A percentile compares a stretch with the other conserved stretches of the same genome.
These are phyloP conservation scores for Plectosphaerella sp. DNA, from an alignment of 2,329 filamentous ascomycete genomes.

Conservation along the genomic window DNA sequence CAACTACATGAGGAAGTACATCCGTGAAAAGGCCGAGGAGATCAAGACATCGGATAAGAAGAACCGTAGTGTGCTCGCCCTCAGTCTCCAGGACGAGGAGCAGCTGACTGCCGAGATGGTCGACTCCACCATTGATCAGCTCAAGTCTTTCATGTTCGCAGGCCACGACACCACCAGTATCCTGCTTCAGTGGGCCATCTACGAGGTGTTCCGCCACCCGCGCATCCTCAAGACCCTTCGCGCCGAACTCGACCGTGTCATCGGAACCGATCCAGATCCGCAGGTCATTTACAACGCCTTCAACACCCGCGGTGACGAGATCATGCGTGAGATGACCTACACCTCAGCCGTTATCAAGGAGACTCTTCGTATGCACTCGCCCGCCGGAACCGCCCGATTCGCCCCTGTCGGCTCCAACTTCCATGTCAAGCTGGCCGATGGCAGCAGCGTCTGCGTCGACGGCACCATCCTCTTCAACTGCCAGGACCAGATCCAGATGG, in stretches of 20 bases:
- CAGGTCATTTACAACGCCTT: constrained; percentile 18
- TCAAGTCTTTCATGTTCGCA: constrained; percentile 34
- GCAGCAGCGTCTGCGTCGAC: constrained; percentile 23
- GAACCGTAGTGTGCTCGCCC: constrained; percentile 25
- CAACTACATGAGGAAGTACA: constrained; percentile 15
- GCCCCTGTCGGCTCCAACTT: constrained; percentile 19
- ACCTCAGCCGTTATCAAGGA: constrained; percentile 33
- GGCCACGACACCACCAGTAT: constrained; percentile 36
- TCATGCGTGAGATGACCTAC: constrained; percentile 27
- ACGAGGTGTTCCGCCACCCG: constrained; percentile 28
- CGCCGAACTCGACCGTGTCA: constrained; percentile 28
- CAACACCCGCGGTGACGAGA: constrained; percentile 20
- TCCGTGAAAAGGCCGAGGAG: constrained; percentile 17
- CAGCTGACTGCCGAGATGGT: constrained; percentile 21
- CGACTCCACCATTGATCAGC: constrained; percentile 25
- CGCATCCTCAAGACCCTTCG: constrained; percentile 20
- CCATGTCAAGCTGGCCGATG: constrained; percentile 20
- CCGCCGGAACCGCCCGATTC: constrained; percentile 24
- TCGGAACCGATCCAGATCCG: constrained; percentile 23
- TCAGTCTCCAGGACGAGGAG: constrained; percentile 24
- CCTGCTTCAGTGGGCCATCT: constrained; percentile 29
- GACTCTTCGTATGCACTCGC: constrained; percentile 26
- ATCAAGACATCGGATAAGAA: constrained; percentile 5
- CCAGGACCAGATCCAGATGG: constrained; percentile 27
- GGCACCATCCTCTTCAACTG: constrained; percentile 29